Base-by-base conservation (phyloP, 2,329 filamentous ascomycete species). In the Aspergillus flavus region DNA sequence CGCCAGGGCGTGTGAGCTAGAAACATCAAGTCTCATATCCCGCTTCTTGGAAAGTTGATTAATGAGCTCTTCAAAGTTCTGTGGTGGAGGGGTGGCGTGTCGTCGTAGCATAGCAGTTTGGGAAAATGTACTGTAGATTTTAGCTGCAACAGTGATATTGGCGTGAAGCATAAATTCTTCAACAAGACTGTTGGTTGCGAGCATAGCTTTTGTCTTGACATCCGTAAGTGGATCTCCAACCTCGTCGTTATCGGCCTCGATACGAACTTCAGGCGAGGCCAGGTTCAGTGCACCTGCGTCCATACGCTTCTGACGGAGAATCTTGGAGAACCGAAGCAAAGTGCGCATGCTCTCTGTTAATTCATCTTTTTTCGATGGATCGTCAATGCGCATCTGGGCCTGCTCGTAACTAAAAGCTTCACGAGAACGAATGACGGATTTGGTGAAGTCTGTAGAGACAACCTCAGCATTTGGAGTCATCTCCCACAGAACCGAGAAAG, bases 101-200 rank as follows among this genome's bases (percentile, higher is more conserved):
- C 95, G 91, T 66, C 94, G 92, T 19, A 99, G 87, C 71, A 99
- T 89, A 56, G 95, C 95, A 0, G 94, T 98, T 79, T 99, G 94
- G 0, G 95, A 94, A 79, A 97, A 98, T 3, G 93, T 89, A 56
- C 91, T 87, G 81, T 96, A 93, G 74, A 96, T 96, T 78, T 93
- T 94, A 68, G 89, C 86, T 7, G 94, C 95, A 34, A 99, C 96
- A 70, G 91, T 94, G 73, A 93, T 93, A 81, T 99, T 99, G 83
- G 95, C 96, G 76, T 98, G 91, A 74, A 99, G 84, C 95, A 99
- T 99, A 84, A 99, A 98, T 76, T 99, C 95, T 76, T 99, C 95
- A 32, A 99, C 96, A 6, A 99, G 87, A 26, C 94, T 97, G 82
- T 98, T 99, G 59, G 95, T 99, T 73, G 95, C 94, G 43, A 99